A percentile compares a stretch with the other conserved stretches of the same genome.
Evolutionary conservation across 345 rosid genomes (phyloP).

Genomic region (Jatropha curcas): DNA sequence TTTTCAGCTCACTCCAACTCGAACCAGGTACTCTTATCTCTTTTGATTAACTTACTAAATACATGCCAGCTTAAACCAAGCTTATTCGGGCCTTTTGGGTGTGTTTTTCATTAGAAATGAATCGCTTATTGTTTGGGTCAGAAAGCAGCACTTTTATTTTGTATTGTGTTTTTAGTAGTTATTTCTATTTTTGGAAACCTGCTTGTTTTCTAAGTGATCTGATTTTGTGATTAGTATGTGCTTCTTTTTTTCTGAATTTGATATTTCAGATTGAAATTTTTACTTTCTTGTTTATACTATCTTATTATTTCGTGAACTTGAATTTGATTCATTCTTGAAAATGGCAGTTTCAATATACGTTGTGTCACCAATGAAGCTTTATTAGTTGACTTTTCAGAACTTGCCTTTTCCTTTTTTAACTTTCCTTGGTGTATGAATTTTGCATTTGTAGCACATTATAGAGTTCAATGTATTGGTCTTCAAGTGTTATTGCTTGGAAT

Average conservation of each 20-base stretch:
- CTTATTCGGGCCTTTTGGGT: not conserved
- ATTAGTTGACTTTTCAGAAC: not conserved
- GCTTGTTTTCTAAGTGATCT: constrained; percentile 5
- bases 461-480: not conserved
- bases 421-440: not conserved
- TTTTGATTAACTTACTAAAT: not conserved
- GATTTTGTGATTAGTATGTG: not conserved
- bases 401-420: not conserved
- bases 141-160: not conserved
- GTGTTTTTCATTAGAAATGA: not conserved
- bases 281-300: too few species aligned
- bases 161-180: not conserved
- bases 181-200: not conserved
- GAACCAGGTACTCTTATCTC: constrained; percentile 62
- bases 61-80: not conserved
- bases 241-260: not conserved
- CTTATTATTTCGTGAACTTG: too few species aligned
- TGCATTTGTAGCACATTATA: not conserved
- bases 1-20: constrained; percentile 98
- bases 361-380: not conserved
- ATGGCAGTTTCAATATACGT: not conserved
- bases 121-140: not conserved
- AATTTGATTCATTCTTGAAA: not conserved
- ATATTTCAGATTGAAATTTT: too few species aligned
- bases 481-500: not conserved